phyloP scores from a whole-genome alignment of 345 rosid species.

The Theobroma cacao region DNA sequence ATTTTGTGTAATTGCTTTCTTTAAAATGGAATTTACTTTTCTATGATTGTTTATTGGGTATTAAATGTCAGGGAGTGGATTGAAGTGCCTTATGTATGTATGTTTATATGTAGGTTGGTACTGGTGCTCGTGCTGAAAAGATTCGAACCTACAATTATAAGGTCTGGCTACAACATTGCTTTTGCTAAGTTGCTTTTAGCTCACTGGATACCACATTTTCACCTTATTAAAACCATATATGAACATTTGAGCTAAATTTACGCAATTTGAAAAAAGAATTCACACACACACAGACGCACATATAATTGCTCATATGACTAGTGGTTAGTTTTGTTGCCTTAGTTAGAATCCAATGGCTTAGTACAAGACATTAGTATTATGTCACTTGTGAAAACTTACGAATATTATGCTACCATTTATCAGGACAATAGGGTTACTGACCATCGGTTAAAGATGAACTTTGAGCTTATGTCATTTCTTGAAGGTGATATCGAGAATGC shows the following conservation, averaged over 20 bases:
- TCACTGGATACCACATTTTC: neutral
- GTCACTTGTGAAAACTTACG: conserved; percentile 7
- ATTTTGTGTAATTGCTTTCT: neutral
- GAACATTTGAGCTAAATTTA: neutral
- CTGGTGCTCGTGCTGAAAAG: conserved; percentile 95
- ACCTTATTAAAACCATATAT: neutral
- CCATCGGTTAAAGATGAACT: conserved; percentile 93
- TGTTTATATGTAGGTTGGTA: conserved; percentile 64
- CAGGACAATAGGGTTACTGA: conserved; percentile 96
- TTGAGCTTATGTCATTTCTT: conserved; percentile 75
- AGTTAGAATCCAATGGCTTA: neutral
- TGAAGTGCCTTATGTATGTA: conserved; percentile 4
- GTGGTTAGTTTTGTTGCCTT: neutral
- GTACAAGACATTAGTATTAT: too few relatives aligned
- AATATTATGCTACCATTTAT: conserved; percentile 4
- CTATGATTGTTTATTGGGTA: neutral
- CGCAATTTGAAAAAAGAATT: neutral
- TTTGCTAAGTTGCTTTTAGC: neutral
- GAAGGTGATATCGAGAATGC: conserved; percentile 73
- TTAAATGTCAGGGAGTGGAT: neutral
- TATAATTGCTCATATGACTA: neutral
- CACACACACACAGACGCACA: too few relatives aligned
- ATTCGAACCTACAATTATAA: conserved; percentile 91
- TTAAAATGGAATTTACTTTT: neutral
- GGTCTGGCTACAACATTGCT: conserved; percentile 32